Evolutionary conservation across 2,329 filamentous ascomycete genomes (phyloP), one percentile per base, ranked within the genome.

Genomic region (Colletotrichum phormii): DNA sequence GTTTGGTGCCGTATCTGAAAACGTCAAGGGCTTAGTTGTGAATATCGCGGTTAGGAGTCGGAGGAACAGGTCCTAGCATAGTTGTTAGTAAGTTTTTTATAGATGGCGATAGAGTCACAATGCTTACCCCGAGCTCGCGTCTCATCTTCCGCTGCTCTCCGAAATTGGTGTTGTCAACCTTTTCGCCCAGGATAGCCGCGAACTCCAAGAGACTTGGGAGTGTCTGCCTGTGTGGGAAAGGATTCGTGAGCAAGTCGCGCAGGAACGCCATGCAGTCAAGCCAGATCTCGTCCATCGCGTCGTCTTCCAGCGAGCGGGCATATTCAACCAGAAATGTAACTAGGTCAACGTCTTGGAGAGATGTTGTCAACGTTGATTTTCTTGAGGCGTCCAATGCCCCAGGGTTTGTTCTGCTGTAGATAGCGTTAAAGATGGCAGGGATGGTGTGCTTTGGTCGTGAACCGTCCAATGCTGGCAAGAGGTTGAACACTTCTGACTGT

Each of bases 221-320:
- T 8, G 95, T 96, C 79, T 98, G 95, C 68, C 97, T 89, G 83
- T 99, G 96, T 3, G 97, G 97, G 78, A 99, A 95, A 1, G 97
- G 97, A 79, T 99, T 99, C 29, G 93, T 91, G 33, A 99, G 87
- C 33, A 99, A 89, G 80, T 99, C 97, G 75, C 92, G 93, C 73
- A 98, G 82, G 81, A 99, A 99, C 0, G 93, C 90, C 78, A 95
- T 95, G 81, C 96, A 99, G 80, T 99, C 96, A 53, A 92, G 89
- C 97, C 97, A 99, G 61, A 99, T 98, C 82, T 99, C 97, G 78
- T 99, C 97, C 89, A 98, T 96, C 18, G 97, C 94, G 84, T 99
- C 97, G 78, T 99, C 97, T 79, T 99, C 97, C 13, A 98, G 87
- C 0, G 95, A 97, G 35, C 90, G 90, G 0, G 95, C 93, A 81